These are phyloP conservation scores for Vitis amurensis DNA, from an alignment of 164 flowering plant species.

Conservation along the genomic window DNA sequence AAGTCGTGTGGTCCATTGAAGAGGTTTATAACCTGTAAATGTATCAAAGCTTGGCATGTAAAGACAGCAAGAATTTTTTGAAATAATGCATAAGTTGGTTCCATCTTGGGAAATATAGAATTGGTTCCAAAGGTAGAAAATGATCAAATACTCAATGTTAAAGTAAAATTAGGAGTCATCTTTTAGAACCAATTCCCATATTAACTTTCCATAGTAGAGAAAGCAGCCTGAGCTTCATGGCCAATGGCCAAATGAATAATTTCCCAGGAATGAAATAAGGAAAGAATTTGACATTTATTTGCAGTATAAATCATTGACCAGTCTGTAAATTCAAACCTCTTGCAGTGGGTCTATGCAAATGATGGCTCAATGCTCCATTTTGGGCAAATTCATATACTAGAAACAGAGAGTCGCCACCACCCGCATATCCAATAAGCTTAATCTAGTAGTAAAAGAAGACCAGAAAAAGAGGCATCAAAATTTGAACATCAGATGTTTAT, in stretches of 20 bases:
- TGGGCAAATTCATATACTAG: slow-evolving; percentile 38
- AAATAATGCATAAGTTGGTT: no score
- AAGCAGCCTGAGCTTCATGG: neutral
- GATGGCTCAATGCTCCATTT: slow-evolving; percentile 40
- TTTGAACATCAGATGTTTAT: neutral
- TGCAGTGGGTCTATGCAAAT: slow-evolving; percentile 19
- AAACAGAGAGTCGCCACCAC: slow-evolving; percentile 36
- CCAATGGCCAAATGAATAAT: neutral
- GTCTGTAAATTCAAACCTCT: slow-evolving; percentile 17
- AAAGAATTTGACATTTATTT: no score
- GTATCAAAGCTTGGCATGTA: no score
- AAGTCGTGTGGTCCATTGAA: slow-evolving; percentile 36
- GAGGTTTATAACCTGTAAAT: slow-evolving; percentile 27
- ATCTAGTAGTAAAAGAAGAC: slow-evolving; percentile 13
- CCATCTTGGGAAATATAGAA: no score
- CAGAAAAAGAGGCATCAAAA: neutral
- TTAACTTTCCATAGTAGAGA: neutral
- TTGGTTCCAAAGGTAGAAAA: no score
- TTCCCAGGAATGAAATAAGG: no score
- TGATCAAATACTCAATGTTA: no score
- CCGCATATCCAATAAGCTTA: slow-evolving; percentile 40
- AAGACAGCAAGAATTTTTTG: no score
- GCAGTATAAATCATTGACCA: neutral
- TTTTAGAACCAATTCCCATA: no score
- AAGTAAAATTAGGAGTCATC: no score